Conservation (phyloP, 2,329 filamentous ascomycete genomes). For the Venturia asperata region DNA sequence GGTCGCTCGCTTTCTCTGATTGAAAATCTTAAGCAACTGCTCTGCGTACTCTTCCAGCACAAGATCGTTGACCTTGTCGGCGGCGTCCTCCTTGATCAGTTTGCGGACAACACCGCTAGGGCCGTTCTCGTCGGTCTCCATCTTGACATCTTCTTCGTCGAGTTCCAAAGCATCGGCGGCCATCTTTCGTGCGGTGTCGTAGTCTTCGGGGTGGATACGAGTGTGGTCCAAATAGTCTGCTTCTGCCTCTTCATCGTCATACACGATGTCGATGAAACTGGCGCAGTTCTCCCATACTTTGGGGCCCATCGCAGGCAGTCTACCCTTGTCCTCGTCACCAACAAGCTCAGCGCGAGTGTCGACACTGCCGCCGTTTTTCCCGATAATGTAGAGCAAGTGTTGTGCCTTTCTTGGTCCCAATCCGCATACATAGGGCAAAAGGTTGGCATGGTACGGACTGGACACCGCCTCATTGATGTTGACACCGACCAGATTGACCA, state of each 20-base stretch:
- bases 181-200: constrained; percentile 97
- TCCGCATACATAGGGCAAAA: constrained; percentile 85
- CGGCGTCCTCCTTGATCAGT: constrained; percentile 87
- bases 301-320: constrained; percentile 72
- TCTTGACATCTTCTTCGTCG: constrained; percentile 96
- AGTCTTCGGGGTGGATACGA: constrained; percentile 95
- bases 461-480: constrained; percentile 87
- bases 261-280: constrained; percentile 87
- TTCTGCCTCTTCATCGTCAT: constrained; percentile 70
- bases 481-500: constrained; percentile 94
- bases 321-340: constrained; percentile 74
- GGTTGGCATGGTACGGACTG: constrained; percentile 74
- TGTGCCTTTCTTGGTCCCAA: constrained; percentile 88
- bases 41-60: constrained; percentile 96
- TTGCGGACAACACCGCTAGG: constrained; percentile 85
- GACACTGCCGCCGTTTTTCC: constrained; percentile 80
- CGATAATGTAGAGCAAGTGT: constrained; percentile 79
- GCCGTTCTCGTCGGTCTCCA: constrained; percentile 84
- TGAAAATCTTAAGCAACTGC: constrained; percentile 86
- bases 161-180: constrained; percentile 92
- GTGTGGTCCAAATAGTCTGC: constrained; percentile 95
- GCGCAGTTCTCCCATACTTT: constrained; percentile 96
- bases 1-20: constrained; percentile 89
- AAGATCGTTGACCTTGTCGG: constrained; percentile 92
- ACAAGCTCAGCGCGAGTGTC: constrained; percentile 80